A percentile compares a stretch with the other conserved stretches of the same genome.
These are phyloP conservation scores for Fusarium siculi DNA, from an alignment of 2,329 filamentous ascomycete genomes.

Conservation along the genomic window DNA sequence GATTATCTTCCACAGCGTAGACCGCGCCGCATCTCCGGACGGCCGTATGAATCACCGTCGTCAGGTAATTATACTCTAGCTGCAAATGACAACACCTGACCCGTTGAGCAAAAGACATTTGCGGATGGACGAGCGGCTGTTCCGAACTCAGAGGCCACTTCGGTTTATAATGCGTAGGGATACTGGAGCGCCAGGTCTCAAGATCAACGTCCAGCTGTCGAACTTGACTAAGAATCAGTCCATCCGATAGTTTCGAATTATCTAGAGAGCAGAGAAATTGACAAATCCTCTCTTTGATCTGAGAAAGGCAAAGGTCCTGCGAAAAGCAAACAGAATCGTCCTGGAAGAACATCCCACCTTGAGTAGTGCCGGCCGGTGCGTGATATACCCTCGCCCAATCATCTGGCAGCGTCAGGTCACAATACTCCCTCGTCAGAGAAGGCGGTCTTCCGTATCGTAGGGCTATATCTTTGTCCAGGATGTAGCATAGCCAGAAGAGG, in stretches of 20 bases:
- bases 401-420: neutral
- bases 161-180: neutral
- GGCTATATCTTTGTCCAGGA: neutral
- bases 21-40: neutral
- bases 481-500: slow-evolving; percentile 1
- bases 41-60: neutral
- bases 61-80: neutral
- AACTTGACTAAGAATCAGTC: neutral
- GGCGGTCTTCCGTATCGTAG: neutral
- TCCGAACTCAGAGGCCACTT: neutral
- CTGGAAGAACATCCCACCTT: neutral
- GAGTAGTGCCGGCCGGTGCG: accelerated
- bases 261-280: neutral
- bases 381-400: neutral
- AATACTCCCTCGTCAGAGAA: neutral
- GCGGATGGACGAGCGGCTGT: neutral
- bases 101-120: neutral
- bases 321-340: neutral
- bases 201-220: neutral
- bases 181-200: neutral
- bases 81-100: neutral
- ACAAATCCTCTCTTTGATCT: neutral
- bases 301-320: neutral
- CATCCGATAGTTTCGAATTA: neutral
- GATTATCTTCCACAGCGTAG: neutral